Evolutionary conservation across 2,329 filamentous ascomycete species (phyloP), one percentile per base, ranked within the genome.

Genomic region (Aspergillus pseudoviridinutans): DNA sequence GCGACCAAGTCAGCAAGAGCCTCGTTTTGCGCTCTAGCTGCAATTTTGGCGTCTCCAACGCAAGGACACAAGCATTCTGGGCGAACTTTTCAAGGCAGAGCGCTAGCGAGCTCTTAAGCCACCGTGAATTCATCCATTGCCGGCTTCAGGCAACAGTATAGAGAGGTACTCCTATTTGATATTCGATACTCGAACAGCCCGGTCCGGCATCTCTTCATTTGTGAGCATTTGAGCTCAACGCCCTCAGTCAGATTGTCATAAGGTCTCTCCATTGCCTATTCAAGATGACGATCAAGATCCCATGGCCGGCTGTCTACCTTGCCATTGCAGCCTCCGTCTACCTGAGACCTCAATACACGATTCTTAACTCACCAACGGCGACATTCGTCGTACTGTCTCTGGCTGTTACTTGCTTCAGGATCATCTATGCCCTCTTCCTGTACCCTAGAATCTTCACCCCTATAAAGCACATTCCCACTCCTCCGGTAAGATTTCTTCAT

Each of bases 361-460:
- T 74, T 7, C 57, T 56, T 7, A 60, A 64, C 5, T 76, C 74
- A 1, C 69, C 64, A 49, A 14, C 58, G 10, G 55, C 57, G 29
- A 74, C 71, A 0, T 63, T 64, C 9, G 42, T 58, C 3, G 29
- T 65, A 9, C 53, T 70, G 1, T 66, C 70, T 32, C 35, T 62
- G 1, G 46, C 66, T 14, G 53, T 71, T 22, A 66, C 60, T 35
- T 6, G 63, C 2, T 57, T 64, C 6, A 68, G 63, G 46, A 29
- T 69, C 3, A 5, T 74, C 4, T 75, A 76, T 59, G 56, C 46
- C 27, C 66, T 82, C 0, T 51, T 86, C 9, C 64, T 88, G 47
- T 87, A 85, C 64, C 86, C 85, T 3, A 72, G 77, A 35, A 82
- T 79, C 58, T 74, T 88, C 58, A 85, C 80, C 42, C 84, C 84